Evolutionary conservation across 176 grass and related monocot genomes (phyloP), one percentile per base, ranked within the genome.

Genomic region (Ensete ventricosum): DNA sequence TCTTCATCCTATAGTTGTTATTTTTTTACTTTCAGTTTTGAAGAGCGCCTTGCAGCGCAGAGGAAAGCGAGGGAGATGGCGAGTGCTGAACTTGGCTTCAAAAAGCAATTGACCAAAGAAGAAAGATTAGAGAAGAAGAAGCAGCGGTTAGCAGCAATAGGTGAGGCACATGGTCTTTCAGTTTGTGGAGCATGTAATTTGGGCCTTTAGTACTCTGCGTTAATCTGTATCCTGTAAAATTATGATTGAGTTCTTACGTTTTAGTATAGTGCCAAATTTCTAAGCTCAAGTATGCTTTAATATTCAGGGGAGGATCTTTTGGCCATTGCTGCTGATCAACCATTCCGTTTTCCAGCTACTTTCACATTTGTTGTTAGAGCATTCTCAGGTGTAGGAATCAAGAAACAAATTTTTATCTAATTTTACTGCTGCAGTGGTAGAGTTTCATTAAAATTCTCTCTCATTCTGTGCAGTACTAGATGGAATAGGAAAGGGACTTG

Each of bases 401-500:
- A 50, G 50, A 49, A 76, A 14, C 12, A 23, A 0, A 49, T 67
- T 48, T 50, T 52, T 64, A 73, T 19, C 49, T 64, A 7, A 26
- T 43, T 63, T 11, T 64, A 60, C 21, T 1, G 2, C 43, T 9
- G 50, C 12, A 24, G 62, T 53, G 67, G 5, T 62, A 49, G 54
- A 20, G 1, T 67, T 55, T 54, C 50, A 11, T 75, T 17, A 50
- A 49, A 50, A 59, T 75, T 76, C n/a, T 14, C 64, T 62, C 43
- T 64, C 54, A 21, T 57, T 67, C 50, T 23, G 8, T 87, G 87
- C 90, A 99, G 95, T 99, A 70, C 75, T 99, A 73, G 95, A 99
- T 94, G 95, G 95, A 85, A 99, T 99, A 82, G 95, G 95, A 55
- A 99, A 99, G 80, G 95, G 95, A 52, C 90, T 99, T 51, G 95